phyloP scores from a whole-genome alignment of 2,329 filamentous ascomycete species.

The Ascochyta viciae-villosae region DNA sequence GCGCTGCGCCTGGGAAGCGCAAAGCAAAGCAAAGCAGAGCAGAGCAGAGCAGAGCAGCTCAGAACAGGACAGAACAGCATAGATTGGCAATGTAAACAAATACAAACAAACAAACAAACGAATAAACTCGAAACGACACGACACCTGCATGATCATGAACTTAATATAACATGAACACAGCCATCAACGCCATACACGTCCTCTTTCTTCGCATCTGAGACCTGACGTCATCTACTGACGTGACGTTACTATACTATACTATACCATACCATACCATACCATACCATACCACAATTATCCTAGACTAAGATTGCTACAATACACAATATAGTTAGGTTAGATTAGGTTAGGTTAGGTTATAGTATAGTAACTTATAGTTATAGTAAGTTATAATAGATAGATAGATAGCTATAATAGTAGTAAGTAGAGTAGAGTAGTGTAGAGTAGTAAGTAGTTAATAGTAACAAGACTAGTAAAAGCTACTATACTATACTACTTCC shows the following conservation, averaged over 20 bases:
- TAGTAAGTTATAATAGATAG: too few relatives aligned
- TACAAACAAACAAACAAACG: too few relatives aligned
- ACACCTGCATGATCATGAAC: too few relatives aligned
- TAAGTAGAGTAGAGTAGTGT: not conserved
- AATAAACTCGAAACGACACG: too few relatives aligned
- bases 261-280: too few relatives aligned
- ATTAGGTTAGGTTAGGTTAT: too few relatives aligned
- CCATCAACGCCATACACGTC: not conserved
- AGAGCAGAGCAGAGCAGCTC: not conserved
- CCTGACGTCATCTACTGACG: conserved; percentile 28
- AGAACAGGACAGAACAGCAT: conserved; percentile 19
- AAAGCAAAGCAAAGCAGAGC: not conserved
- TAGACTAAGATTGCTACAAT: too few relatives aligned
- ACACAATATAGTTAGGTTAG: too few relatives aligned
- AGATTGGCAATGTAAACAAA: conserved; percentile 32
- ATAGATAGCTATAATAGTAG: too few relatives aligned
- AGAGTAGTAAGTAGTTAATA: not conserved
- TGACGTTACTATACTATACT: not conserved
- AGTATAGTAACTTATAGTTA: too few relatives aligned
- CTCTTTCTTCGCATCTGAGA: not conserved
- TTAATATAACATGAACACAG: too few relatives aligned
- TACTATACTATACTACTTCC: conserved; percentile 37
- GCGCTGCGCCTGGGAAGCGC: conserved; percentile 23
- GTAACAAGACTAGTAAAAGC: conserved; percentile 18
- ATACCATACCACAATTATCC: too few relatives aligned